These are phyloP conservation scores for Paraleonurus japonicus DNA, from an alignment of 257 asterid genomes.

Conservation along the genomic window DNA sequence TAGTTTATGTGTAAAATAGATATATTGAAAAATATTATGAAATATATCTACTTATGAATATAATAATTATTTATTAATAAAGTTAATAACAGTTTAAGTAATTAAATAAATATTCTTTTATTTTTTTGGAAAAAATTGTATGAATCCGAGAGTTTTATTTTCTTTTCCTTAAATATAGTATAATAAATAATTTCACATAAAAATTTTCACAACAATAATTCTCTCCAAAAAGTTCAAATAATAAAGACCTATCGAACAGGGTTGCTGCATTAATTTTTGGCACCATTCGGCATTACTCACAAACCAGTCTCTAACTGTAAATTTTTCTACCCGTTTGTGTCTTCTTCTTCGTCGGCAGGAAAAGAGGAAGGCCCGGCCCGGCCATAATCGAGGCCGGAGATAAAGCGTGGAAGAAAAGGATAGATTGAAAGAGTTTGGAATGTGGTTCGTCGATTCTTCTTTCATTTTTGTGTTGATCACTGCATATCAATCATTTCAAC, in stretches of 20 bases:
- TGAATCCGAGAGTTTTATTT: too few relatives aligned
- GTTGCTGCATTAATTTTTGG: background rate
- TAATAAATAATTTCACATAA: too few relatives aligned
- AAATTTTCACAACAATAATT: too few relatives aligned
- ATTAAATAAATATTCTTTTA: too few relatives aligned
- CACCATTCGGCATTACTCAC: background rate
- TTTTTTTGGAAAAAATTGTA: too few relatives aligned
- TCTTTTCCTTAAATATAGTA: too few relatives aligned
- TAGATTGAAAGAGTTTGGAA: slow-evolving; percentile 31
- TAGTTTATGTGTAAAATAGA: too few relatives aligned
- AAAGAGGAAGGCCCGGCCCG: slow-evolving; percentile 17
- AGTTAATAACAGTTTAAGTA: too few relatives aligned
- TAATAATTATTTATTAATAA: too few relatives aligned
- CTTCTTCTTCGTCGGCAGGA: background rate
- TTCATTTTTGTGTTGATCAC: background rate
- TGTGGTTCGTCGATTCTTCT: slow-evolving; percentile 47
- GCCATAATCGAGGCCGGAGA: slow-evolving; percentile 31
- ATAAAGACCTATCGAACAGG: background rate
- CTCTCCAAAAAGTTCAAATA: too few relatives aligned
- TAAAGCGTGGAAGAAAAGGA: background rate
- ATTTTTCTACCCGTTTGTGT: background rate
- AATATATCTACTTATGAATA: too few relatives aligned
- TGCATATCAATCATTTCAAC: background rate
- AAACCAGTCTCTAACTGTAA: background rate
- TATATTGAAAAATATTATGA: too few relatives aligned